Evolutionary conservation across 2,329 filamentous ascomycete species (phyloP).

Genomic region (Diaporthe citrichinensis): DNA sequence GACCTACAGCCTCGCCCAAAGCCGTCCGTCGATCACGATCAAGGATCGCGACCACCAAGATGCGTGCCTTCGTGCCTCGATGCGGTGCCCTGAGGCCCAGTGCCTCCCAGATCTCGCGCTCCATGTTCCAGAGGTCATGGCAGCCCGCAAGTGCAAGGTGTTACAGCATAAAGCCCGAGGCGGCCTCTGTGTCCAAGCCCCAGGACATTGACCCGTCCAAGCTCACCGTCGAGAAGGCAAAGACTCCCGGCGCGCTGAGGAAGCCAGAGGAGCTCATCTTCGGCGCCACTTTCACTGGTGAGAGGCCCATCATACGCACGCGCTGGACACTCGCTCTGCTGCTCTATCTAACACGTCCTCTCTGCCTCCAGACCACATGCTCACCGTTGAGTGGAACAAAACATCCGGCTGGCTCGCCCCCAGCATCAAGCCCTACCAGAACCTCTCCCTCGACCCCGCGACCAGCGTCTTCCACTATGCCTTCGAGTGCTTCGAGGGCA

Average conservation of each 20-base stretch:
- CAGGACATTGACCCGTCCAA: constrained; percentile 82
- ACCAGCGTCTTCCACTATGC: constrained; percentile 99
- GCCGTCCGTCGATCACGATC: neutral
- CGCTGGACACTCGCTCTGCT: neutral
- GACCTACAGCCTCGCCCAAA: neutral
- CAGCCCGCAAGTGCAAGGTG: constrained; percentile 49
- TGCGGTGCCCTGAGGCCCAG: constrained; percentile 54
- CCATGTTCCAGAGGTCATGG: constrained; percentile 50
- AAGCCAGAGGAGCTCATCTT: constrained; percentile 90
- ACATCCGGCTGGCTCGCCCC: constrained; percentile 86
- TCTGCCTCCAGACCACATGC: constrained; percentile 86
- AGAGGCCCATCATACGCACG: constrained; percentile 41
- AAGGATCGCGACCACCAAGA: constrained; percentile 53
- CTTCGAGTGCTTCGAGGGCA: constrained; percentile 98
- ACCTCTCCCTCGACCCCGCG: constrained; percentile 94
- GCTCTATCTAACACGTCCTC: neutral
- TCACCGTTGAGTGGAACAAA: constrained; percentile 93
- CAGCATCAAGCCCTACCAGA: constrained; percentile 93
- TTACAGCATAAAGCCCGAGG: constrained; percentile 69
- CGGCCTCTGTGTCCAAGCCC: constrained; percentile 66
- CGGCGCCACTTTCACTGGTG: constrained; percentile 91
- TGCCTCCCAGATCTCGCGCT: constrained; percentile 49
- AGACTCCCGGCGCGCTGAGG: constrained; percentile 79
- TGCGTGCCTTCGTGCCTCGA: constrained; percentile 60
- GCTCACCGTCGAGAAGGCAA: constrained; percentile 81